Evolutionary conservation across 2,329 filamentous ascomycete genomes (phyloP).

Genomic region (Neopestalotiopsis rosae): DNA sequence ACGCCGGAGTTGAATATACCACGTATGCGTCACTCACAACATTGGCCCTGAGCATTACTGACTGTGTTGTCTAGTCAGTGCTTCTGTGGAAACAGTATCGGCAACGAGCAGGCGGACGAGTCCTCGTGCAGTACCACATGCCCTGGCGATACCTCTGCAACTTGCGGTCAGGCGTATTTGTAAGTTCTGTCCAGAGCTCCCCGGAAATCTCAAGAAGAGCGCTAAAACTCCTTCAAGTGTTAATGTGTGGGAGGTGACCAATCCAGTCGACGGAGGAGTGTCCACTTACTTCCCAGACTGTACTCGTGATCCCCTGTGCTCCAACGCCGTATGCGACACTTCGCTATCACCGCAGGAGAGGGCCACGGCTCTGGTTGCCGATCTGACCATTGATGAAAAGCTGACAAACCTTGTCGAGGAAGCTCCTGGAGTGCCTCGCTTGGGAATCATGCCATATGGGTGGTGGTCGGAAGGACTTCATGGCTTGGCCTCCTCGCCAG

Average conservation of each 20-base stretch:
- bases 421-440: slow-evolving; percentile 55
- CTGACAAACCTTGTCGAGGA: slow-evolving; percentile 31
- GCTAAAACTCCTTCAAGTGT: background rate
- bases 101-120: background rate
- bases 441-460: slow-evolving; percentile 63
- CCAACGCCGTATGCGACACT: slow-evolving; percentile 31
- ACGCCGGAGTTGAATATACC: background rate
- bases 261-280: background rate
- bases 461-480: slow-evolving; percentile 69
- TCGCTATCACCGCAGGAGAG: slow-evolving; percentile 26
- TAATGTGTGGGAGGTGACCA: background rate
- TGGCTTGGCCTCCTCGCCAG: slow-evolving; percentile 60
- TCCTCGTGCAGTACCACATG: background rate
- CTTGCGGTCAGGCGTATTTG: background rate
- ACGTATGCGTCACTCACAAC: background rate
- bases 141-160: background rate
- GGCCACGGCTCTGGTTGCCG: slow-evolving; percentile 28
- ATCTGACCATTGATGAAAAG: slow-evolving; percentile 31
- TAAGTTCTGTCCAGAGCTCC: background rate
- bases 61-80: background rate
- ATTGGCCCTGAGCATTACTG: background rate
- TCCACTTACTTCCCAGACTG: slow-evolving; percentile 28
- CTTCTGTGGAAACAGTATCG: slow-evolving; percentile 1
- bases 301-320: slow-evolving; percentile 26
- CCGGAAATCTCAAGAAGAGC: background rate